Percentiles rank a stretch among this genome's conserved stretches.
These are phyloP conservation scores for Bidens hawaiensis DNA, from an alignment of 140 eudicot genomes.

Conservation along the genomic window DNA sequence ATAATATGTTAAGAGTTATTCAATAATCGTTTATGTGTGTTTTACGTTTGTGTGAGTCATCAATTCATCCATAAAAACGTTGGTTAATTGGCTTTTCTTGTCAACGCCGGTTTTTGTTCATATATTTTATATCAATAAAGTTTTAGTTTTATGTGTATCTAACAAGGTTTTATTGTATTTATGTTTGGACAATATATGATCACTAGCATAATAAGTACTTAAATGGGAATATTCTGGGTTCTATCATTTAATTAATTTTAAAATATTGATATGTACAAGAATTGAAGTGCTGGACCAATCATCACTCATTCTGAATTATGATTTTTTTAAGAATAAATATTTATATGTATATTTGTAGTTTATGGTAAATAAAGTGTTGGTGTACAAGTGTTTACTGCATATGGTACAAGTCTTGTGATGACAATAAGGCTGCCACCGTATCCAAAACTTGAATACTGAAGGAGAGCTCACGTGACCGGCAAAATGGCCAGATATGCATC, in stretches of 20 bases:
- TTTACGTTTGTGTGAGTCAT: too few species aligned
- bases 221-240: conserved; percentile 16
- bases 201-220: not conserved
- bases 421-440: not conserved
- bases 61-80: too few species aligned
- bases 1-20: too few species aligned
- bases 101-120: conserved; percentile 29
- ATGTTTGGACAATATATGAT: conserved; percentile 25
- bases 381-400: not conserved
- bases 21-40: too few species aligned
- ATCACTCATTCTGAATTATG: not conserved
- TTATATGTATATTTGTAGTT: not conserved
- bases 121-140: not conserved
- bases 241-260: not conserved
- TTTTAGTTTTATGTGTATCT: not conserved
- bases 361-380: not conserved
- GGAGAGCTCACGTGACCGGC: conserved; percentile 1
- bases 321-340: too few species aligned
- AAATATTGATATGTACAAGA: not conserved
- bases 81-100: conserved; percentile 22
- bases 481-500: not conserved
- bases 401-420: not conserved
- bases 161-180: conserved; percentile 27
- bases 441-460: not conserved
- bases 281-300: not conserved